These are phyloP conservation scores for Chlorella sorokiniana DNA, from an alignment of 139 green algal genomes.

Conservation along the genomic window DNA sequence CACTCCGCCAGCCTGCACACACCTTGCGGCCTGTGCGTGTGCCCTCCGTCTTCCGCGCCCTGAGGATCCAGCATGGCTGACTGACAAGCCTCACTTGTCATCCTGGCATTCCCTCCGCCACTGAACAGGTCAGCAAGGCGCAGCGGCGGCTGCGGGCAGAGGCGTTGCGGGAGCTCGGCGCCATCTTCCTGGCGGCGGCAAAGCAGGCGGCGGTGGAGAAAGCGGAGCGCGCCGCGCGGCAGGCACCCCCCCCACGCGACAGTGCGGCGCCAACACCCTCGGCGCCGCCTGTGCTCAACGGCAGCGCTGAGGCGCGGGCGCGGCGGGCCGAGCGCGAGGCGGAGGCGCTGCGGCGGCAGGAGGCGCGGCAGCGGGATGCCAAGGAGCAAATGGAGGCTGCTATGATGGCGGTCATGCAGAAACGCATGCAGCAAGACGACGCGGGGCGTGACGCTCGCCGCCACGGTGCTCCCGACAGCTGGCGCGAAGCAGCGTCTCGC, in stretches of 20 bases:
- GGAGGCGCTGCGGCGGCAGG: constrained; percentile 2
- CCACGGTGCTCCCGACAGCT: too few species aligned
- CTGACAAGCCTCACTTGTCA: neutral
- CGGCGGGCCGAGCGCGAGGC: neutral
- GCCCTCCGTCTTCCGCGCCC: too few species aligned
- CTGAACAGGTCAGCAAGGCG: constrained; percentile 34
- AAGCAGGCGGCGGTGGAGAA: neutral
- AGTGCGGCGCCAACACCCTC: neutral
- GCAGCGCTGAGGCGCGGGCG: neutral
- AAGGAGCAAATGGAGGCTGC: constrained; percentile 74
- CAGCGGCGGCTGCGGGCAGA: constrained; percentile 49
- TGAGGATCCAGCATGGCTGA: too few species aligned
- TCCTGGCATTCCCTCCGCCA: neutral
- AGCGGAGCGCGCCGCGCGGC: neutral
- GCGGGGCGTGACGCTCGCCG: neutral
- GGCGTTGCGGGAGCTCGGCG: constrained; percentile 58
- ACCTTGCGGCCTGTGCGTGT: too few species aligned
- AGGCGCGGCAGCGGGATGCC: constrained; percentile 28
- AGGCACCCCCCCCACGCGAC: neutral
- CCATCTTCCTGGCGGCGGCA: constrained; percentile 58
- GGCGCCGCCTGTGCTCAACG: neutral
- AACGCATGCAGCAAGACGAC: constrained; percentile 39
- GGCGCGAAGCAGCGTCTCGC: too few species aligned
- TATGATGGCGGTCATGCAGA: constrained; percentile 60
- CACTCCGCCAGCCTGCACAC: neutral